These are phyloP conservation scores for Zopfochytrium polystomum DNA, from an alignment of 371 early-diverging fungal species.

Conservation along the genomic window DNA sequence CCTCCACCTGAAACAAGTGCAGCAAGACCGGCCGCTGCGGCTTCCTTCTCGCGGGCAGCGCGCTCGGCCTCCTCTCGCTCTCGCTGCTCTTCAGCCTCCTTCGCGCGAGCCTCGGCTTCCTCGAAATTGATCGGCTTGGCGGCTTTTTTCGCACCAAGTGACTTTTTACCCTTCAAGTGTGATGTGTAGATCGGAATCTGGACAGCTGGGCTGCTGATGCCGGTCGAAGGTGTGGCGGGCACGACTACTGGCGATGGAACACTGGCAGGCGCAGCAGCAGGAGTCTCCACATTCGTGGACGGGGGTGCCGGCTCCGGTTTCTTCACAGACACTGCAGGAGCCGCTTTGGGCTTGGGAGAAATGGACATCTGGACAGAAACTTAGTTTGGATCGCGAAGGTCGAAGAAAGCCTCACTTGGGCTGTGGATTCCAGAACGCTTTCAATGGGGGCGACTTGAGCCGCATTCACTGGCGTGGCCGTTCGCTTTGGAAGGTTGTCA, in stretches of 20 bases:
- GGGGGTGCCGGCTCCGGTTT: not conserved
- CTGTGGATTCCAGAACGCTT: too few species aligned
- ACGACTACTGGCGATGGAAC: not conserved
- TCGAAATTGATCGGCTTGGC: slow-evolving; percentile 80
- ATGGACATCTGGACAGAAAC: too few species aligned
- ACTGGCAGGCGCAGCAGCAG: not conserved
- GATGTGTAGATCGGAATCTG: too few species aligned
- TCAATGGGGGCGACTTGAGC: too few species aligned
- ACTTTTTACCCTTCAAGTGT: slow-evolving; percentile 64
- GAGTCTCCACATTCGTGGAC: not conserved
- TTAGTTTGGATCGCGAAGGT: too few species aligned
- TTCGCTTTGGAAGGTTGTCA: too few species aligned
- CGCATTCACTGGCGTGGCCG: too few species aligned
- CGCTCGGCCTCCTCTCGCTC: slow-evolving; percentile 35
- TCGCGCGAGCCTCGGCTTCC: slow-evolving; percentile 85
- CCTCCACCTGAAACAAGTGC: not conserved
- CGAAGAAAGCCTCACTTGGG: too few species aligned
- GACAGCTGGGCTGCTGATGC: too few species aligned
- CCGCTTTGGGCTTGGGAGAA: too few species aligned
- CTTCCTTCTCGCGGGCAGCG: slow-evolving; percentile 27
- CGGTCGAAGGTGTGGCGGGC: slow-evolving; percentile 2
- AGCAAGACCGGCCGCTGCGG: slow-evolving; percentile 6
- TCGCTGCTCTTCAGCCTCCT: slow-evolving; percentile 64
- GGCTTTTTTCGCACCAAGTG: slow-evolving; percentile 78
- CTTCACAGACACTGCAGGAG: not conserved